These are phyloP conservation scores for Wickerhamiella spandovensis DNA, from an alignment of 805 yeast genomes.

Conservation along the genomic window DNA sequence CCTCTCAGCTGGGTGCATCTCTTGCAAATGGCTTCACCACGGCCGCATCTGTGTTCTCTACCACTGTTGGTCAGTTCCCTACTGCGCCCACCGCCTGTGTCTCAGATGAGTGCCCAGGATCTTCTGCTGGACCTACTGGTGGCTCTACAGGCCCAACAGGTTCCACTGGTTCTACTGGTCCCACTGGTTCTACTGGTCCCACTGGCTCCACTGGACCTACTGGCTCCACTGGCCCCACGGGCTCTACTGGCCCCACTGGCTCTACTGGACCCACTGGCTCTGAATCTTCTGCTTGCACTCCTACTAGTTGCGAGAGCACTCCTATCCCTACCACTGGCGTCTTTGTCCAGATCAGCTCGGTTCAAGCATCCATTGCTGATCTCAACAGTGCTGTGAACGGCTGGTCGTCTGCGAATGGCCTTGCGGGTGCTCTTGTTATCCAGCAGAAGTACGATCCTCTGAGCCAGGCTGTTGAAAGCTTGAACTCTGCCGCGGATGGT, in stretches of 20 bases:
- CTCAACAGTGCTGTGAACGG: constrained; percentile 4
- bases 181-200: not conserved
- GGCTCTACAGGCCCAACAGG: not conserved
- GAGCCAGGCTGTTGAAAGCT: constrained; percentile 3
- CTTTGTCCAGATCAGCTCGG: not conserved
- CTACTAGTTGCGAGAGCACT: not conserved
- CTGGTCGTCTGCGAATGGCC: constrained; percentile 9
- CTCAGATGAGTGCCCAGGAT: not conserved
- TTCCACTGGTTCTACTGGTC: not conserved
- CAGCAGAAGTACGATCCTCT: constrained; percentile 8
- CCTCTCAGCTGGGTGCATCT: not conserved
- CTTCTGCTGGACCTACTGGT: not conserved
- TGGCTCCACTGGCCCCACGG: not conserved
- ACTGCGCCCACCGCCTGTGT: not conserved
- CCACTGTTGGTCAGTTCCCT: not conserved
- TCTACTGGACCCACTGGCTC: not conserved
- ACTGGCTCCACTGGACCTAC: not conserved
- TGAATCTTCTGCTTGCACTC: not conserved
- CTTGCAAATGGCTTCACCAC: constrained; percentile 2
- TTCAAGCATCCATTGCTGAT: not conserved
- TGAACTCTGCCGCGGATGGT: constrained; percentile 1
- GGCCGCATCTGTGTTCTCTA: not conserved
- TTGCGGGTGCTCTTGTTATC: constrained; percentile 10
- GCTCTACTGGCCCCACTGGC: not conserved
- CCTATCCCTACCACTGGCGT: not conserved